Evolutionary conservation across 306 rosid genomes (phyloP).

Genomic region (Cajanus cajan): DNA sequence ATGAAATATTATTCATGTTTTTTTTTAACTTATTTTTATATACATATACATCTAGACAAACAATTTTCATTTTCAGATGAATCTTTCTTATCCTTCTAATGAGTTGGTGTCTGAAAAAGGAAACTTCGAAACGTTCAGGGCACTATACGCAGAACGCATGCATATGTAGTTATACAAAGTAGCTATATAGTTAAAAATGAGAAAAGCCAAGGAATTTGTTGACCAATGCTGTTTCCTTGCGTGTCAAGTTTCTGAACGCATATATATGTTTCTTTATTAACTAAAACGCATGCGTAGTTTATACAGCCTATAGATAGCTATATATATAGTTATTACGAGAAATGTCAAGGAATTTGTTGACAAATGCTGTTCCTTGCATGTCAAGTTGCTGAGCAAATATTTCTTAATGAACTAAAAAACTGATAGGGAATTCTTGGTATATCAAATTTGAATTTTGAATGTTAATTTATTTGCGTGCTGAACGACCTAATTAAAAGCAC

Average conservation of each 20-base stretch:
- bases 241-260: not conserved
- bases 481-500: constrained; percentile 24
- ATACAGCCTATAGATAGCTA: not conserved
- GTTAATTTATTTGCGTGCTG: constrained; percentile 11
- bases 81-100: not conserved
- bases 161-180: not conserved
- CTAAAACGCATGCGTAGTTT: not conserved
- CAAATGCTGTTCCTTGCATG: constrained; percentile 40
- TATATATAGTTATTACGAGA: not conserved
- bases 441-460: constrained; percentile 28
- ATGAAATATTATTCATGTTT: not conserved
- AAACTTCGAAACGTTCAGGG: not conserved
- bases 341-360: constrained; percentile 26
- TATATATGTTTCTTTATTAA: not conserved
- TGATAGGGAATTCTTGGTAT: not conserved
- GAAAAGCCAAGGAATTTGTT: not conserved
- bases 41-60: no score
- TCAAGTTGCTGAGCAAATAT: constrained; percentile 36
- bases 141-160: not conserved
- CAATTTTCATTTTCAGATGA: not conserved
- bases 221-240: not conserved
- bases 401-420: not conserved
- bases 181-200: not conserved
- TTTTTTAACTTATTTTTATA: no score
- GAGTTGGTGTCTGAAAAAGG: not conserved